These are phyloP conservation scores for Aspergillus amoenus DNA, from an alignment of 2,329 filamentous ascomycete genomes.

Conservation along the genomic window DNA sequence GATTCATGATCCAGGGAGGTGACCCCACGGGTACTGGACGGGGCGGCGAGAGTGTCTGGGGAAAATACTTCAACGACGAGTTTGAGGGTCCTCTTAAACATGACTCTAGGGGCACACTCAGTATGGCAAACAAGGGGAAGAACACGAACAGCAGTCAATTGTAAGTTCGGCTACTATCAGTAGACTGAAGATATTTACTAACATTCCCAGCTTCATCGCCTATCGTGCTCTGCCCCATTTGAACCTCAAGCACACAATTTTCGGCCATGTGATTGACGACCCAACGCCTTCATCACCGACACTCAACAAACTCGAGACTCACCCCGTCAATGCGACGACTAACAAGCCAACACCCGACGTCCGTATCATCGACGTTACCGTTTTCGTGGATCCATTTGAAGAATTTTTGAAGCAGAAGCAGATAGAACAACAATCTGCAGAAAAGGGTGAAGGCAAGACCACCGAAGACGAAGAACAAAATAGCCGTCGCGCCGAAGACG, in stretches of 20 bases:
- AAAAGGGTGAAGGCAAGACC: conserved; percentile 36
- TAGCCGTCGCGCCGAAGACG: conserved; percentile 64
- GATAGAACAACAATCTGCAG: conserved; percentile 61
- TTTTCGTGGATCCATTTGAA: conserved; percentile 93
- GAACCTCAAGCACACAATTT: conserved; percentile 96
- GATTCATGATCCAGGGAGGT: conserved; percentile 97
- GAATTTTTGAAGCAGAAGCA: conserved; percentile 79
- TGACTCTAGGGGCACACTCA: conserved; percentile 73
- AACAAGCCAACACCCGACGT: conserved; percentile 77
- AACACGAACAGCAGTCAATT: conserved; percentile 96
- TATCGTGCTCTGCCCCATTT: conserved; percentile 84
- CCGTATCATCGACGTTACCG: conserved; percentile 74
- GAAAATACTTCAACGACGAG: conserved; percentile 90
- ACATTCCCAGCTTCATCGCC: conserved; percentile 68
- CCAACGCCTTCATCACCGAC: conserved; percentile 45
- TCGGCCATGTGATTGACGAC: conserved; percentile 77
- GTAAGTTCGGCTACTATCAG: conserved; percentile 29
- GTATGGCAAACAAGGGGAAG: conserved; percentile 98
- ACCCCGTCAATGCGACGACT: conserved; percentile 68
- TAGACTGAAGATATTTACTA: not conserved
- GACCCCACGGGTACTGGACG: conserved; percentile 90
- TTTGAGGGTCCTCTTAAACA: conserved; percentile 88
- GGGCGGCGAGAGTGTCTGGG: conserved; percentile 90
- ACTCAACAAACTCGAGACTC: conserved; percentile 73
- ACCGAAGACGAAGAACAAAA: conserved; percentile 40